Evolutionary conservation across 768 basidiomycete species (phyloP), one percentile per base, ranked within the genome.

Genomic region (Boletus reticuloceps): DNA sequence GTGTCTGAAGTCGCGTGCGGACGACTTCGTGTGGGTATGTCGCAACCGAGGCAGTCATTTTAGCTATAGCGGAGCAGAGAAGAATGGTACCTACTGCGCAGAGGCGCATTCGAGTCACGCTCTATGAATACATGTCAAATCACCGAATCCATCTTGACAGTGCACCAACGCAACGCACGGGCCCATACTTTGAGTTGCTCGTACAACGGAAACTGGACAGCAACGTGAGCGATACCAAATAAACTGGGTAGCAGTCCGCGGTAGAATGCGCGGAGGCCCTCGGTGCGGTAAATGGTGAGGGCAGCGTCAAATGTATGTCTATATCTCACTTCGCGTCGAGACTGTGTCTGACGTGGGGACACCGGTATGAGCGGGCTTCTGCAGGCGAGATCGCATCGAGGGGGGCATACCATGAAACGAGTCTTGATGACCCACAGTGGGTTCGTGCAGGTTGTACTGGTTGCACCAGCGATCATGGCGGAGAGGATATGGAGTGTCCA

Each of bases 341-440:
- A 84, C 74, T 97, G 94, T 16, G 94, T 95, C 94, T 95, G 66
- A 29, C 3, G 40, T 25, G 36, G 19, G 37, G n/a, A 3, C 17
- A 48, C 47, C 25, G 41, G 49, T 20, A 52, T 61, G 63, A 51
- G 60, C 36, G 57, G 7, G n/a, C 8, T 29, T 37, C 2, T 19
- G 20, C 19, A 43, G 34, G 50, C 53, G 51, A 45, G 47, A 42
- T 34, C 13, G 43, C 5, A 32, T 27, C 27, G 9, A 32, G 50
- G n/a, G 50, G 44, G 38, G 54, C 77, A 60, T 59, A 96, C 96
- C 97, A 98, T 98, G 75, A 98, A 98, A 29, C 97, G 85, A 22
- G 96, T 98, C 77, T 98, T 98, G 72, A 99, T 94, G 40, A 99
- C 94, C 97, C 97, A 99, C 8, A 99, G 72, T 0, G 97, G 97